A percentile compares a stretch with the other conserved stretches of the same genome.
Conservation (phyloP, 2,329 filamentous ascomycete species). For the Fusarium floridanum region DNA sequence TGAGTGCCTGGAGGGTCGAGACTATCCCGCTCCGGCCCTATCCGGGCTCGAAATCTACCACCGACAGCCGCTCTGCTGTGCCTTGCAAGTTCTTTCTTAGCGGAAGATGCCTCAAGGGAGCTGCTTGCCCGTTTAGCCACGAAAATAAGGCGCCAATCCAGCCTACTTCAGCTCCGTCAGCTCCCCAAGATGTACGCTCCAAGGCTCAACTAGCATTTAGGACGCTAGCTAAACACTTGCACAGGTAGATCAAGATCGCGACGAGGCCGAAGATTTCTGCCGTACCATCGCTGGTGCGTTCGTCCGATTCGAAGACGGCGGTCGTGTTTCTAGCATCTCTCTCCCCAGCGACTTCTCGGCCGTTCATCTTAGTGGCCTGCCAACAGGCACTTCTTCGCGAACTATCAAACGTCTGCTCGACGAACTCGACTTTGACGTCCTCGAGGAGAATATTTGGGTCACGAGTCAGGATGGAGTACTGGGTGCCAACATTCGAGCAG, state of each 20-base stretch:
- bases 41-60: neutral
- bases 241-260: neutral
- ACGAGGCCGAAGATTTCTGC: neutral
- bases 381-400: slow-evolving; percentile 21
- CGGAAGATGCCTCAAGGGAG: neutral
- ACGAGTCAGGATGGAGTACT: neutral
- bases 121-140: neutral
- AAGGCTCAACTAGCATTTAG: neutral
- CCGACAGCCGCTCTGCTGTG: neutral
- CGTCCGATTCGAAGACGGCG: slow-evolving; percentile 52
- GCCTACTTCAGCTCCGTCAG: neutral
- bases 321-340: slow-evolving; percentile 44
- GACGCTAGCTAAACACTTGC: neutral
- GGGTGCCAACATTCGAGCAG: slow-evolving; percentile 15
- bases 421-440: neutral
- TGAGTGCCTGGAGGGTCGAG: neutral
- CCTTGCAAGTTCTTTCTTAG: neutral
- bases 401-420: slow-evolving; percentile 9
- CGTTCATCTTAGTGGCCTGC: slow-evolving; percentile 49
- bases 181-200: neutral
- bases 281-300: slow-evolving; percentile 38
- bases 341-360: slow-evolving; percentile 54
- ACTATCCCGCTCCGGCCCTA: neutral
- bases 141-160: neutral
- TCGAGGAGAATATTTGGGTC: slow-evolving; percentile 5